These are phyloP conservation scores for Leccinum pachyderme DNA, from an alignment of 1,284 basidiomycete genomes.

Conservation along the genomic window DNA sequence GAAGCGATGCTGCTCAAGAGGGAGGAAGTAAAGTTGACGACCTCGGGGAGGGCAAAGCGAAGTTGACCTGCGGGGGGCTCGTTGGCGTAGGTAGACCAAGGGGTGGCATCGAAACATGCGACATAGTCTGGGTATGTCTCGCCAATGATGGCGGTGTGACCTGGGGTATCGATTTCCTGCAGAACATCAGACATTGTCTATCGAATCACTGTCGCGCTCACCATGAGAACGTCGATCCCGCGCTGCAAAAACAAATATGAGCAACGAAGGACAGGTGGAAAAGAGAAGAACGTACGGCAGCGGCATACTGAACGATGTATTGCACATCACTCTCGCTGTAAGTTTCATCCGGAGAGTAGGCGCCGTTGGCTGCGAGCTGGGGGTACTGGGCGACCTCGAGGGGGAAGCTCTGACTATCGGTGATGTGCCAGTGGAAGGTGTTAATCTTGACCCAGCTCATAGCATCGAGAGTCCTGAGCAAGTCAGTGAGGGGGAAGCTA, in stretches of 20 bases:
- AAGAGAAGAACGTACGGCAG: constrained; percentile 40
- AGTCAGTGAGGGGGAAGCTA: constrained; percentile 66
- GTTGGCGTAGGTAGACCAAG: constrained; percentile 59
- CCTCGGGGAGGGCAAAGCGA: constrained; percentile 48
- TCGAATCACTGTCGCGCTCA: constrained; percentile 9
- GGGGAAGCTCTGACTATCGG: constrained; percentile 68
- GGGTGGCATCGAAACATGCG: constrained; percentile 54
- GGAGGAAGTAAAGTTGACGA: constrained; percentile 45
- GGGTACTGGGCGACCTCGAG: constrained; percentile 55
- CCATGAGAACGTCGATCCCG: constrained; percentile 32
- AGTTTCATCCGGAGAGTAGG: constrained; percentile 53
- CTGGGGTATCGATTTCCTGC: constrained; percentile 66
- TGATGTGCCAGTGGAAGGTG: constrained; percentile 74
- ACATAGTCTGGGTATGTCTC: constrained; percentile 62
- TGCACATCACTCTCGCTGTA: constrained; percentile 60
- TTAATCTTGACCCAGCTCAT: constrained; percentile 84
- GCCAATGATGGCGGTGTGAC: constrained; percentile 66
- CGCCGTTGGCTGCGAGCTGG: constrained; percentile 57
- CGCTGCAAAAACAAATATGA: constrained; percentile 16
- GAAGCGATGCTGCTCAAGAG: constrained; percentile 44
- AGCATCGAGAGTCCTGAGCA: constrained; percentile 75
- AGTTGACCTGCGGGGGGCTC: constrained; percentile 72
- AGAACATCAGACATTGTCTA: constrained; percentile 28
- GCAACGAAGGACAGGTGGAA: not conserved
- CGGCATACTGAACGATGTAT: constrained; percentile 63